Evolutionary conservation across 768 basidiomycete species (phyloP), one percentile per base, ranked within the genome.

Genomic region (Termitomyces sp.): DNA sequence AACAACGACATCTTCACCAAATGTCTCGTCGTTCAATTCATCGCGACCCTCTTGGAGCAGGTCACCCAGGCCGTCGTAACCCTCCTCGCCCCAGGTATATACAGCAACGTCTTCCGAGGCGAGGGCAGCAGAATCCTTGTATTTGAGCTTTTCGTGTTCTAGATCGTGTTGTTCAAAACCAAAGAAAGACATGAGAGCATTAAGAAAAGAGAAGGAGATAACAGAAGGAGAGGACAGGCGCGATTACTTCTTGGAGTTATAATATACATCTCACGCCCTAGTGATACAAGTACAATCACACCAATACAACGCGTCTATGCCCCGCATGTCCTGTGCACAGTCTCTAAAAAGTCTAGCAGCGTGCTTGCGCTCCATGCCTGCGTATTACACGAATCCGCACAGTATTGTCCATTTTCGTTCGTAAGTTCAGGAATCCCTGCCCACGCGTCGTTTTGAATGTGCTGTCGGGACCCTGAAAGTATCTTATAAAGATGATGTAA

Each of bases 331-430:
- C 74, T 73, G 64, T 89, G 82, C 54, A 89, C 91, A 48, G 78
- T 81, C 63, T 94, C 85, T 50, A 97, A 70, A 69, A 95, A 90
- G 73, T 97, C 95, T 28, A 98, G 75, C 60, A 98, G 70, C 23
- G 93, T 96, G 69, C 91, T 94, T 46, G 92, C 84, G 65, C 91
- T 94, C 97, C 96, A 98, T 4, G 96, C 97, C 68, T 98, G 97
- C 28, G 97, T 94, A 46, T 80, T 76, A 68, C 96, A 98, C 46
- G 93, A 94, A 70, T 98, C 95, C 51, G 70, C 70, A 67, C 96
- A 98, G 71, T 83, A 84, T 40, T 75, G 73, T 11, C 95, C 96
- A 60, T 94, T 81, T 67, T 82, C 82, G 70, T 96, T 94, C 57
- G 93, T 95, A 60, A 94, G 72, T 70, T 98, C 97, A 0, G 97